Percentiles rank a stretch among this genome's conserved stretches.
phyloP scores from a whole-genome alignment of 129 eudicot species.

The Kitagawia praeruptora region DNA sequence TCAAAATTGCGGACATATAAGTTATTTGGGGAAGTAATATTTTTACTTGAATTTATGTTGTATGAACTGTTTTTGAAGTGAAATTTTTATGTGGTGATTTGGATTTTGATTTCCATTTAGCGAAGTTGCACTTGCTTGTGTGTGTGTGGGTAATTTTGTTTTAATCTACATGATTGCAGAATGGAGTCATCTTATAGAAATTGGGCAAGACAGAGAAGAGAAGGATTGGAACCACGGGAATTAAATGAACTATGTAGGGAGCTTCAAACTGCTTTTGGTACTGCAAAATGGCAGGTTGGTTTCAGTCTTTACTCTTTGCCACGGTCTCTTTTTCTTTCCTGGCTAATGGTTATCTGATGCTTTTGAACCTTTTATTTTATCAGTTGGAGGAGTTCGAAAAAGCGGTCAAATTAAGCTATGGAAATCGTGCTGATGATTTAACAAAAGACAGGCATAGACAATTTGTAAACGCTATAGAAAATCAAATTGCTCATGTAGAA shows the following conservation, averaged over 20 bases:
- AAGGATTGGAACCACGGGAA: constrained; percentile 35
- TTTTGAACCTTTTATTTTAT: constrained; percentile 4
- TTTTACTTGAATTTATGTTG: background rate
- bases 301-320: background rate
- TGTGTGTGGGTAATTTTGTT: background rate
- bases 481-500: constrained; percentile 74
- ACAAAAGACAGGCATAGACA: constrained; percentile 59
- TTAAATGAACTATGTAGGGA: constrained; percentile 67
- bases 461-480: constrained; percentile 62
- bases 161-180: constrained; percentile 24
- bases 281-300: constrained; percentile 97
- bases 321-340: background rate
- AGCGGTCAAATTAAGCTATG: constrained; percentile 74
- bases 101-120: background rate
- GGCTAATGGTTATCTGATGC: constrained; percentile 9
- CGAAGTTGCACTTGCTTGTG: background rate
- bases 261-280: constrained; percentile 88
- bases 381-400: constrained; percentile 91
- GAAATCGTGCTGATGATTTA: constrained; percentile 43
- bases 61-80: background rate
- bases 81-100: background rate
- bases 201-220: constrained; percentile 74
- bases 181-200: constrained; percentile 92
- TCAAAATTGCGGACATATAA: background rate
- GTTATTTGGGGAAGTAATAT: background rate